Evolutionary conservation across 352 stramenopile species (phyloP).

Genomic region (Pythium plurisporium): DNA sequence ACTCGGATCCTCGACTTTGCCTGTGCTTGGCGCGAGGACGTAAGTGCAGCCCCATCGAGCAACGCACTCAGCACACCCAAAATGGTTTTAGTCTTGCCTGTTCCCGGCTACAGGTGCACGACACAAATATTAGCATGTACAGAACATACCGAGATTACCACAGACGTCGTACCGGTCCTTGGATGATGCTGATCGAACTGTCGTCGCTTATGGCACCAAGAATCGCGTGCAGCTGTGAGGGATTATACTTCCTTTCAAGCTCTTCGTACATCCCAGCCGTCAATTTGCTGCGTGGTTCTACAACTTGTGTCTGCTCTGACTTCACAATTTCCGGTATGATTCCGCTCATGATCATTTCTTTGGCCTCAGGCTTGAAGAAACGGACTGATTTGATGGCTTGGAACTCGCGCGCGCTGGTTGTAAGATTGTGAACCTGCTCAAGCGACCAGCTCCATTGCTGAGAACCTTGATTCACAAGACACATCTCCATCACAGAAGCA

Average conservation of each 20-base stretch:
- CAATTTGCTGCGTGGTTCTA: conserved; percentile 27
- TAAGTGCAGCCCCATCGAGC: conserved; percentile 61
- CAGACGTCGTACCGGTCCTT: conserved; percentile 57
- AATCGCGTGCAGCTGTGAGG: conserved; percentile 69
- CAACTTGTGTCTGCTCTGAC: conserved; percentile 13
- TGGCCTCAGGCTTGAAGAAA: conserved; percentile 48
- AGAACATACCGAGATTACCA: background rate
- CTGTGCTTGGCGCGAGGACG: conserved; percentile 39
- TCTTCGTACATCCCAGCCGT: conserved; percentile 40
- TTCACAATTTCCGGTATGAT: conserved; percentile 26
- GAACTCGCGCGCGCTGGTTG: conserved; percentile 74
- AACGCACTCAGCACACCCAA: conserved; percentile 66
- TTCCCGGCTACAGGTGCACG: conserved; percentile 46
- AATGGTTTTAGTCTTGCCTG: conserved; percentile 83
- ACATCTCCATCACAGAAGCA: conserved; percentile 53
- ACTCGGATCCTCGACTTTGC: conserved; percentile 62
- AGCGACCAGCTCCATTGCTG: conserved; percentile 59
- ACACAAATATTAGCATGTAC: background rate
- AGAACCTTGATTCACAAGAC: conserved; percentile 56
- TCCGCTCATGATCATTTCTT: conserved; percentile 44
- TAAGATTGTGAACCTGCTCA: conserved; percentile 68
- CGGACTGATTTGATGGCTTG: conserved; percentile 65
- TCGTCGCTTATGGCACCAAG: conserved; percentile 51
- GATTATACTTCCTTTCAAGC: conserved; percentile 65
- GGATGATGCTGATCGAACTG: conserved; percentile 66